Evolutionary conservation across 306 rosid genomes (phyloP).

Genomic region (Dryas alaskensis): DNA sequence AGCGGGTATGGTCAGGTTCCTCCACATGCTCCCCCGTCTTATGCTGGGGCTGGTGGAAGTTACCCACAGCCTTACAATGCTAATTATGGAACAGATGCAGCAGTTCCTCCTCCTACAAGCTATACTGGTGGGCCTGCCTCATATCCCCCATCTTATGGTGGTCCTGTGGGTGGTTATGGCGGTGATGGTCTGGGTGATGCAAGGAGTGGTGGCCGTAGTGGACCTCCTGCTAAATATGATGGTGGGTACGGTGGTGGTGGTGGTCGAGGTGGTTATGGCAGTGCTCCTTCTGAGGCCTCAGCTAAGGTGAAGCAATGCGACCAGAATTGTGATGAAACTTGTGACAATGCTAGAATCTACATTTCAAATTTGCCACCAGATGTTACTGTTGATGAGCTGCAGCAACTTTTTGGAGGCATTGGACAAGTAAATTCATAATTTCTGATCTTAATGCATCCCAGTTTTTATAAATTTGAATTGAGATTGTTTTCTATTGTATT

Average conservation of each 20-base stretch:
- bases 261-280: slow-evolving; percentile 70
- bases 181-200: slow-evolving; percentile 50
- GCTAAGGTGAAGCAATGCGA: slow-evolving; percentile 93
- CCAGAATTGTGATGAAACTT: slow-evolving; percentile 71
- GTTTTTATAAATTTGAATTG: not conserved
- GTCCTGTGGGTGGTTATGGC: slow-evolving; percentile 59
- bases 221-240: slow-evolving; percentile 51
- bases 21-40: slow-evolving; percentile 56
- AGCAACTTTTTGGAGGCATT: slow-evolving; percentile 96
- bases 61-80: slow-evolving; percentile 54
- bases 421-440: slow-evolving; percentile 74
- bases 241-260: slow-evolving; percentile 53
- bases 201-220: slow-evolving; percentile 56
- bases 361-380: slow-evolving; percentile 92
- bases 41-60: slow-evolving; percentile 61
- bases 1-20: slow-evolving; percentile 74
- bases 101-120: slow-evolving; percentile 90
- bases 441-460: slow-evolving; percentile 16
- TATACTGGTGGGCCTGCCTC: slow-evolving; percentile 83
- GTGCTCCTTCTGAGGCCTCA: slow-evolving; percentile 59
- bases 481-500: not conserved
- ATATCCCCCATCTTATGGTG: slow-evolving; percentile 86
- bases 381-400: slow-evolving; percentile 82
- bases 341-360: slow-evolving; percentile 97
- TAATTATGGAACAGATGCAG: slow-evolving; percentile 66